These are phyloP conservation scores for Coniochaeta sp. DNA, from an alignment of 2,329 filamentous ascomycete species.

Conservation along the genomic window DNA sequence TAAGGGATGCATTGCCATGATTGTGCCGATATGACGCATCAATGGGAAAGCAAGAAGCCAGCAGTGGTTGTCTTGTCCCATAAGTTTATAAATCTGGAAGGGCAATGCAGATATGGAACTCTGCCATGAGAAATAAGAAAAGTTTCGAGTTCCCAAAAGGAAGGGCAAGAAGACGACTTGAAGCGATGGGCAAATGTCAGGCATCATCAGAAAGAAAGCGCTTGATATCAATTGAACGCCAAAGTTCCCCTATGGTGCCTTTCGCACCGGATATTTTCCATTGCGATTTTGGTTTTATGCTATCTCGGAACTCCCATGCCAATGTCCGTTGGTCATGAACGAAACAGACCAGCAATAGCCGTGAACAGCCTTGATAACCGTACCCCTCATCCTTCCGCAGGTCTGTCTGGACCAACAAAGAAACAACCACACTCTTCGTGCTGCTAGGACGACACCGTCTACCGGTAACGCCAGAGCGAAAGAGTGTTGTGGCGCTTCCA, in stretches of 20 bases:
- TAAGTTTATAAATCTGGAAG: too few species aligned
- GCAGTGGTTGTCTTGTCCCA: too few species aligned
- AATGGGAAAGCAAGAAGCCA: too few species aligned
- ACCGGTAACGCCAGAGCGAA: constrained; percentile 97
- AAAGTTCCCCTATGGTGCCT: background rate
- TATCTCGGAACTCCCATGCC: constrained; percentile 3
- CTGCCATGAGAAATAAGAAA: too few species aligned
- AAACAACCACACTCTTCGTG: background rate
- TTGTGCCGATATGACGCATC: too few species aligned
- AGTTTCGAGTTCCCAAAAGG: background rate
- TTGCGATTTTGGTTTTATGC: constrained; percentile 2
- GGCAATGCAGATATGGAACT: too few species aligned
- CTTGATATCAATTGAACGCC: constrained; percentile 3
- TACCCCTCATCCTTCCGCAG: background rate
- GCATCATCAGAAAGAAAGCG: background rate
- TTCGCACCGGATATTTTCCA: constrained; percentile 4
- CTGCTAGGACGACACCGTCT: constrained; percentile 26
- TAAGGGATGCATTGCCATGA: too few species aligned
- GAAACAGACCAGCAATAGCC: background rate
- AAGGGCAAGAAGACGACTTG: too few species aligned
- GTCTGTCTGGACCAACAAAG: background rate
- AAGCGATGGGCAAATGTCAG: background rate
- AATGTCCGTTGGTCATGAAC: background rate
- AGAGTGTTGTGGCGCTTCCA: constrained; percentile 99
- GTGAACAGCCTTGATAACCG: background rate